phyloP scores from a whole-genome alignment of 192 early-diverging fungal species.

The Entomortierella parvispora region DNA sequence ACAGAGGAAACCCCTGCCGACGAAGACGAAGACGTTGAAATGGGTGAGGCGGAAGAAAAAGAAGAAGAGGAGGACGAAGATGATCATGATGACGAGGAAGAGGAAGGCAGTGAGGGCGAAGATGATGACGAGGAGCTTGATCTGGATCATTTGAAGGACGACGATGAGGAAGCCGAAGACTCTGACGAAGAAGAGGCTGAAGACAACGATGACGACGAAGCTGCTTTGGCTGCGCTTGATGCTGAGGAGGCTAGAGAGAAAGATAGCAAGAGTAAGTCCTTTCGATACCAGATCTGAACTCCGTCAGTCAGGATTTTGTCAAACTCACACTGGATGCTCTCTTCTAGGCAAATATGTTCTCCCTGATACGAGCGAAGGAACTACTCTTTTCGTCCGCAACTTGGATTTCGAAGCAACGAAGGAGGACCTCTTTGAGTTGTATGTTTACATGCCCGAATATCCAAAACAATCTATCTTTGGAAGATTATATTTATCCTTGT shows the following conservation, averaged over 20 bases:
- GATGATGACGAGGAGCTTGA: conserved; percentile 53
- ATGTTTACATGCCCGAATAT: conserved; percentile 15
- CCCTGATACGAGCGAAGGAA: conserved; percentile 63
- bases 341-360: conserved; percentile 32
- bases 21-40: conserved; percentile 54
- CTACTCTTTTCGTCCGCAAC: conserved; percentile 94
- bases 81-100: conserved; percentile 23
- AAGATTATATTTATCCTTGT: no score
- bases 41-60: conserved; percentile 47
- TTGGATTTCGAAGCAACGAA: conserved; percentile 91
- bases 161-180: conserved; percentile 52
- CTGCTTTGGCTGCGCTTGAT: conserved; percentile 29
- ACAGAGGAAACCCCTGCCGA: conserved; percentile 54
- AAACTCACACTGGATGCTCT: background rate
- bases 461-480: background rate
- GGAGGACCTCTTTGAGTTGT: conserved; percentile 71
- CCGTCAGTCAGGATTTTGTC: background rate
- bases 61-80: conserved; percentile 64
- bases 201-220: conserved; percentile 39
- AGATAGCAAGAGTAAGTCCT: conserved; percentile 31
- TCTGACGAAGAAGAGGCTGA: conserved; percentile 37
- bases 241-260: conserved; percentile 48
- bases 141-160: conserved; percentile 47
- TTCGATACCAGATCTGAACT: no score
- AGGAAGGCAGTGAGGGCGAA: conserved; percentile 21